These are phyloP conservation scores for Auriculariales sp. DNA, from an alignment of 768 basidiomycete genomes.

Conservation along the genomic window DNA sequence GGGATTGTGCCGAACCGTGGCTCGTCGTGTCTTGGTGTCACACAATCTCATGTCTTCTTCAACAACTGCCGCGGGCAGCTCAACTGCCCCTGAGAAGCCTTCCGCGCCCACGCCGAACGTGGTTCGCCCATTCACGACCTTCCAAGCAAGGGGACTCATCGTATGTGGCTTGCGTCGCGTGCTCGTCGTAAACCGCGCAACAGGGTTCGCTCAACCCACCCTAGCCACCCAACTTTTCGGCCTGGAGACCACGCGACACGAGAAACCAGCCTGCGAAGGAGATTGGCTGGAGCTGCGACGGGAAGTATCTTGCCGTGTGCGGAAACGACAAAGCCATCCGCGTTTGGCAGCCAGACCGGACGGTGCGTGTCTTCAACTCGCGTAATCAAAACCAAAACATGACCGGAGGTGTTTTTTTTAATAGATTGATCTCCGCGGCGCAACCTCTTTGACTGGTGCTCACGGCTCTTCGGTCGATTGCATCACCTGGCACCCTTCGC, in stretches of 20 bases:
- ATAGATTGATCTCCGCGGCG: constrained; percentile 59
- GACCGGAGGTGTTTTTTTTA: background rate
- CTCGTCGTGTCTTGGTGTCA: no score
- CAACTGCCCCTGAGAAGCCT: background rate
- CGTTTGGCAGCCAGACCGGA: constrained; percentile 69
- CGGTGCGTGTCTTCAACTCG: constrained; percentile 28
- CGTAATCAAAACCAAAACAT: no score
- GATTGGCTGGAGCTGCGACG: constrained; percentile 73
- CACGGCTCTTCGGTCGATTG: constrained; percentile 74
- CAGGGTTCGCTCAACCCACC: background rate
- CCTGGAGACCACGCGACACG: background rate
- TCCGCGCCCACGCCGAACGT: background rate
- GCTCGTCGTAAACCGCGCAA: background rate
- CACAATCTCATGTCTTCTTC: constrained; percentile 1
- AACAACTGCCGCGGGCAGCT: background rate
- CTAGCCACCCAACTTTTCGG: background rate
- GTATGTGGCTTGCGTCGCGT: background rate
- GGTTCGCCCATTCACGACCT: background rate
- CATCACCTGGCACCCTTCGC: constrained; percentile 73
- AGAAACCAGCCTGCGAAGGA: background rate
- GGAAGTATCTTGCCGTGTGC: constrained; percentile 65
- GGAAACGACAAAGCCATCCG: constrained; percentile 67
- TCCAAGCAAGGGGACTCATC: background rate
- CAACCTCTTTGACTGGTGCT: constrained; percentile 50
- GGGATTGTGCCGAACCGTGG: no score